These are phyloP conservation scores for Scopulariopsis brevicaulis DNA, from an alignment of 2,329 filamentous ascomycete species.

Conservation along the genomic window DNA sequence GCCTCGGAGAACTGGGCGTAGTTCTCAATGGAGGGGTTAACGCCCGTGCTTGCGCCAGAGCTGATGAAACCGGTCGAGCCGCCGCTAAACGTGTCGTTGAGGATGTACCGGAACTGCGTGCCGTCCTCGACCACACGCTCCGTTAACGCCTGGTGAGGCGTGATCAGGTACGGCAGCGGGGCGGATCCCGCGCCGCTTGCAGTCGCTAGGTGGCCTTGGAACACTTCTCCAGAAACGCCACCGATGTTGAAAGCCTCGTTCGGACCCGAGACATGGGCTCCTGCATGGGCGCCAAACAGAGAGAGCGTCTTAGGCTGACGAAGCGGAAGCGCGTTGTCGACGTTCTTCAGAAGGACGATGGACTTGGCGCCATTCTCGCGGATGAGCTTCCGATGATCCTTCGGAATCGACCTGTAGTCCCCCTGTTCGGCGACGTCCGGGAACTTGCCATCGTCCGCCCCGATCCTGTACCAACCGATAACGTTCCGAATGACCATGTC, in stretches of 20 bases:
- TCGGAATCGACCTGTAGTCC: not conserved
- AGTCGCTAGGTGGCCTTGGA: conserved; percentile 43
- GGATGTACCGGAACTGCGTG: conserved; percentile 26
- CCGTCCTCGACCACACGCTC: conserved; percentile 40
- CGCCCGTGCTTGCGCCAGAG: no score
- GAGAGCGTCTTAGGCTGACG: conserved; percentile 40
- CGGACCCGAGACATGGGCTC: conserved; percentile 27
- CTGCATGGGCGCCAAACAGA: conserved; percentile 49
- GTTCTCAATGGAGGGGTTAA: no score
- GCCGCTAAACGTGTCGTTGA: conserved; percentile 30
- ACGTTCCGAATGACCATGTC: no score
- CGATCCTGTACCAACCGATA: no score
- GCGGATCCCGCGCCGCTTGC: conserved; percentile 53
- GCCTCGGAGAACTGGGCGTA: conserved; percentile 38
- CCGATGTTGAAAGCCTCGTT: conserved; percentile 52
- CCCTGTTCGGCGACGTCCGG: not conserved
- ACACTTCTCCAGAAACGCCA: no score
- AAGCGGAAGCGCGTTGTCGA: conserved; percentile 41
- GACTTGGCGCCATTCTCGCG: conserved; percentile 41
- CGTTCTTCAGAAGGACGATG: conserved; percentile 57
- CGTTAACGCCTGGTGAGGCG: conserved; percentile 54
- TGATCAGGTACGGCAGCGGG: conserved; percentile 52
- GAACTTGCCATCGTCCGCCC: no score
- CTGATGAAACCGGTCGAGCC: conserved; percentile 32
- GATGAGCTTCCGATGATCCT: conserved; percentile 51